Percentiles rank a stretch among this genome's conserved stretches.
Conservation (phyloP, 495 filamentous ascomycete genomes). For the Neurospora tetraspora region DNA sequence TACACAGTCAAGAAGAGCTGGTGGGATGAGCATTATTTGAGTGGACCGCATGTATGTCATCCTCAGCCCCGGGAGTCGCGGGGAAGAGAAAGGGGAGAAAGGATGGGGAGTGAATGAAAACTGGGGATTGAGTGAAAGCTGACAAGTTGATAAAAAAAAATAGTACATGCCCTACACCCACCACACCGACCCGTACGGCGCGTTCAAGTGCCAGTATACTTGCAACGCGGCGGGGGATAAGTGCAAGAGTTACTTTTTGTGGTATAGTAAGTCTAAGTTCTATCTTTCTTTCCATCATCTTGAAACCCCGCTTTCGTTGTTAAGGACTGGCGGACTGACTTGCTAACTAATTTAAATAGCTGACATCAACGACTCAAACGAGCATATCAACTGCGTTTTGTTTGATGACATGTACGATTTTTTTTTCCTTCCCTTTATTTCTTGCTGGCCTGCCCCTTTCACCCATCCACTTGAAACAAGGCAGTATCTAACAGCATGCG, state of each 20-base stretch:
- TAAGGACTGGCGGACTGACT: no score
- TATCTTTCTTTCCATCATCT: no score
- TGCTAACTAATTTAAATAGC: background rate
- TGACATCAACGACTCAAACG: constrained; percentile 5
- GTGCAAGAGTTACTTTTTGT: constrained; percentile 23
- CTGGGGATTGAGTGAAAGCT: no score
- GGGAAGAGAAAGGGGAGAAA: background rate
- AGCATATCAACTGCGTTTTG: constrained; percentile 20
- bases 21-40: constrained; percentile 14
- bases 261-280: constrained; percentile 16
- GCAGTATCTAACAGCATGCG: no score
- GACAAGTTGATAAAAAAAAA: no score
- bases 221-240: constrained; percentile 18
- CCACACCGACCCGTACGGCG: constrained; percentile 14
- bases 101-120: background rate
- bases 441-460: no score
- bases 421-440: background rate
- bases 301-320: no score
- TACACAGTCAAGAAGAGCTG: constrained; percentile 13
- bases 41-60: constrained; percentile 12
- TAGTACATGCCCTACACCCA: constrained; percentile 13
- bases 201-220: constrained; percentile 27
- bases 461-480: no score
- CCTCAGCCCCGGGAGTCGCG: no score
- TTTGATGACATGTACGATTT: constrained; percentile 25